phyloP scores from a whole-genome alignment of 164 flowering plant genomes.

The Aristolochia contorta region DNA sequence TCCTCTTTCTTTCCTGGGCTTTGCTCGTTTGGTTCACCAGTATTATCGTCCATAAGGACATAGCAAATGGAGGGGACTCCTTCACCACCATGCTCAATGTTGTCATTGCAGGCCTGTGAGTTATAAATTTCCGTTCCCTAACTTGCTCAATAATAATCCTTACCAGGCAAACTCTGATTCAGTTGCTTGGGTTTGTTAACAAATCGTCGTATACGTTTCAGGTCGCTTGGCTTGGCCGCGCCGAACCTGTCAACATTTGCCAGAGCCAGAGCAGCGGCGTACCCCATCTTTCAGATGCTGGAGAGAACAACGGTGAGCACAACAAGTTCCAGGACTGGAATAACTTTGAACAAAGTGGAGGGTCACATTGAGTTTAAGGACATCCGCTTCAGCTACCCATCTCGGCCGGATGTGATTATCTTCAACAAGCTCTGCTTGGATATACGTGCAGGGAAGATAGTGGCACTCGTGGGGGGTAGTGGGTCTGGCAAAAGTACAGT shows the following conservation, averaged over 20 bases:
- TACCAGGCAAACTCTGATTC: no score
- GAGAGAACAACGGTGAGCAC: slow-evolving; percentile 59
- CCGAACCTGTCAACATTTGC: slow-evolving; percentile 75
- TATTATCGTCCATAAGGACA: slow-evolving; percentile 69
- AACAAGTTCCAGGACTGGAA: slow-evolving; percentile 36
- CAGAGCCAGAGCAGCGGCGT: slow-evolving; percentile 79
- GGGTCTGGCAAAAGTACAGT: slow-evolving; percentile 98
- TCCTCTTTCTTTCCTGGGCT: slow-evolving; percentile 90
- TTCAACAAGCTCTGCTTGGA: slow-evolving; percentile 54
- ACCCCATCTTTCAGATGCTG: slow-evolving; percentile 90
- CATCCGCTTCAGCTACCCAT: slow-evolving; percentile 77
- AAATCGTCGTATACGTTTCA: slow-evolving; percentile 11
- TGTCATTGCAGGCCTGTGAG: slow-evolving; percentile 95
- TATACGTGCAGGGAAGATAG: slow-evolving; percentile 77
- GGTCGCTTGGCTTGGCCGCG: slow-evolving; percentile 93
- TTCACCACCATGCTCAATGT: slow-evolving; percentile 99
- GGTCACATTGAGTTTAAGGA: slow-evolving; percentile 73
- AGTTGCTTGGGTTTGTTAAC: no score
- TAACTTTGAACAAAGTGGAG: slow-evolving; percentile 42
- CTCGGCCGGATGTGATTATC: slow-evolving; percentile 75
- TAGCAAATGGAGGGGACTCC: slow-evolving; percentile 93
- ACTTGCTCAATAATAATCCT: no score
- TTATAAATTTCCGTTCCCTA: no score
- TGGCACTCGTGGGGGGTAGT: slow-evolving; percentile 95
- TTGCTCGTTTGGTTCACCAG: slow-evolving; percentile 94